Evolutionary conservation across 2,329 filamentous ascomycete species (phyloP), one percentile per base, ranked within the genome.

Genomic region (Cryphonectria radicalis): DNA sequence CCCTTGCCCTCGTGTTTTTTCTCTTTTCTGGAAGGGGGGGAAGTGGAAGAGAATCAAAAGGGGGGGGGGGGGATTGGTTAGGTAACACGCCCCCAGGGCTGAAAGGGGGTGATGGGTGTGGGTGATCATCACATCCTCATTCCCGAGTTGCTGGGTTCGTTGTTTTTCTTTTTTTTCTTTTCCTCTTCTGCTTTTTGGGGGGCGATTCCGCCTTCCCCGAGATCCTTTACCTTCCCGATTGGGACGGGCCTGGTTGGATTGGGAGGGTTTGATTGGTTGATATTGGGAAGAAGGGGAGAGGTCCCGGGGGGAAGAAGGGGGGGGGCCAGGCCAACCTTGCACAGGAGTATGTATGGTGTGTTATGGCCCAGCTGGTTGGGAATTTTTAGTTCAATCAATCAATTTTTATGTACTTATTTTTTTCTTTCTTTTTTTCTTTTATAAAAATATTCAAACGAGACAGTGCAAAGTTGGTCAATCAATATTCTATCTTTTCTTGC

Each of bases 391-490:
- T 57, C 13, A 40, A 40, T 40, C 10, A 40, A 40, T 40, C 11
- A 40, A 40, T 40, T 40, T 40, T 40, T 32, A 32, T 32, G 32
- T 32, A 32, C 2, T 13, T 40, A 2, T 1, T 40, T 11, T 46
- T 17, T 17, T 46, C 17, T 46, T 46, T 17, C 3, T 46, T 4
- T 46, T 46, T 4, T 4, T 46, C 14, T 14, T 46, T 46, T 46
- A 19, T 4, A 46, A 14, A 19, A 14, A 46, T 46, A 14, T 11
- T 11, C 37, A 37, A 37, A 8, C 10, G 7, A 37, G 37, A 46
- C 11, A 46, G 42, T 46, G 10, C 78, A 76, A 76, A 2, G 10
- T 13, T 40, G 11, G 37, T 13, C 10, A 11, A 13, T 40, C 11
- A 1, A 40, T 40, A 10, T 2, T 13, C 11, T 40, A 40, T 40